Conservation (phyloP, 495 filamentous ascomycete genomes). For the Podospora conica region DNA sequence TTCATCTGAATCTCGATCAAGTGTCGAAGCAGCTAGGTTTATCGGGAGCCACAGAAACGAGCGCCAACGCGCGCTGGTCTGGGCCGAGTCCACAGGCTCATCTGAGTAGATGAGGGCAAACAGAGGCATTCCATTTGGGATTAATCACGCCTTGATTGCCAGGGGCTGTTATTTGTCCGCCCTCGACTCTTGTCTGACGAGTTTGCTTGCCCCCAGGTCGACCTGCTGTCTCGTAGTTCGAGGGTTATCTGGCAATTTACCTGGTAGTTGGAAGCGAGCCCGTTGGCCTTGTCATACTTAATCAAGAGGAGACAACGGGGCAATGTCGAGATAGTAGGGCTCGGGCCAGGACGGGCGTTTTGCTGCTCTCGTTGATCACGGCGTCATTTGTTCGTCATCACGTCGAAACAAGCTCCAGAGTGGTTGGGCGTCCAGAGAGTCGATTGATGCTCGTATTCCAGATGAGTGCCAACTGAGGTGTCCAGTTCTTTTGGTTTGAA, state of each 20-base stretch:
- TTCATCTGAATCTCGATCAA: neutral
- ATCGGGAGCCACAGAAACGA: neutral
- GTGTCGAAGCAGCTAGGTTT: neutral
- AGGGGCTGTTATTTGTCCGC: constrained; percentile 15
- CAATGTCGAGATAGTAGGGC: constrained; percentile 4
- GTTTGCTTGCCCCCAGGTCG: neutral
- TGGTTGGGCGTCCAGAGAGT: neutral
- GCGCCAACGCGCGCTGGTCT: neutral
- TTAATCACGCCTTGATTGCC: constrained; percentile 23
- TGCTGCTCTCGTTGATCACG: neutral
- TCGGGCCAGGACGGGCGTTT: neutral
- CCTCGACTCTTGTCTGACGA: constrained; percentile 6
- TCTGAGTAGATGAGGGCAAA: constrained; percentile 23
- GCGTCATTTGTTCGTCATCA: neutral
- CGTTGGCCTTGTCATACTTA: neutral
- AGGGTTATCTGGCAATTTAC: neutral
- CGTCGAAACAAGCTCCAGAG: neutral
- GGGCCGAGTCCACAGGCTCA: constrained; percentile 7
- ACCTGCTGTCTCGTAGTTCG: neutral
- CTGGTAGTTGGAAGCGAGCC: neutral
- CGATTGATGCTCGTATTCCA: neutral
- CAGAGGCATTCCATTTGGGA: constrained; percentile 5
- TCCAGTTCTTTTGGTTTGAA: neutral
- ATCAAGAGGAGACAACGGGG: neutral
- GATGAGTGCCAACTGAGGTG: neutral